Percentiles rank a stretch among this genome's conserved stretches.
Conservation (phyloP, 192 early-diverging fungal species). For the Rhizophagus sp. region DNA sequence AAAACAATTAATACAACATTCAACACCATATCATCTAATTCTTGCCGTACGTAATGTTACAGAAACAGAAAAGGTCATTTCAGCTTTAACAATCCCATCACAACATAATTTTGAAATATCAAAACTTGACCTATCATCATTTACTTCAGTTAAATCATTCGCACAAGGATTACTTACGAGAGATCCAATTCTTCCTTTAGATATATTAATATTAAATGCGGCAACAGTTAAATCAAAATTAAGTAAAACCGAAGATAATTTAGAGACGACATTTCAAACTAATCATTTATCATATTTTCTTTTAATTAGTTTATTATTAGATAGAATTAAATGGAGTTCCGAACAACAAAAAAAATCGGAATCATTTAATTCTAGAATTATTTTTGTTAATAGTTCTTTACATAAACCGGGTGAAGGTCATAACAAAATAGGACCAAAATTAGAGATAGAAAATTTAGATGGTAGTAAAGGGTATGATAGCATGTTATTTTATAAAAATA, state of each 20-base stretch:
- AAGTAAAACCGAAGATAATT: conserved; percentile 37
- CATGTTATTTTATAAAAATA: conserved; percentile 38
- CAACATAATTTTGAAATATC: conserved; percentile 19
- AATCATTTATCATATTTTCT: conserved; percentile 44
- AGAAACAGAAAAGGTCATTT: not conserved
- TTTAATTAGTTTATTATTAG: conserved; percentile 30
- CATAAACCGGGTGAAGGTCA: conserved; percentile 35
- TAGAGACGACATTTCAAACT: conserved; percentile 40
- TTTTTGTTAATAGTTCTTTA: conserved; percentile 41
- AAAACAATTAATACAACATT: conserved; percentile 6
- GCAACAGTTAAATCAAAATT: conserved; percentile 28
- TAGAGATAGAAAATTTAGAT: conserved; percentile 39
- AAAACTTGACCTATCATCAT: conserved; percentile 37
- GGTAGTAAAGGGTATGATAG: conserved; percentile 36
- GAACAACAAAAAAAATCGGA: conserved; percentile 7
- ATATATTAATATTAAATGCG: conserved; percentile 27
- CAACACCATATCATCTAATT: conserved; percentile 24
- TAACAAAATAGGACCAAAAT: conserved; percentile 35
- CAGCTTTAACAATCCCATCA: not conserved
- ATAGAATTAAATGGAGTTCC: conserved; percentile 14
- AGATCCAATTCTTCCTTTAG: not conserved
- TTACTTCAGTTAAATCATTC: conserved; percentile 38
- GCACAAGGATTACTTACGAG: conserved; percentile 12
- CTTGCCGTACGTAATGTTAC: conserved; percentile 12
- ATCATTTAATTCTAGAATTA: conserved; percentile 30